Evolutionary conservation across 129 eudicot genomes (phyloP), one percentile per base, ranked within the genome.

Genomic region (Escallonia rubra): DNA sequence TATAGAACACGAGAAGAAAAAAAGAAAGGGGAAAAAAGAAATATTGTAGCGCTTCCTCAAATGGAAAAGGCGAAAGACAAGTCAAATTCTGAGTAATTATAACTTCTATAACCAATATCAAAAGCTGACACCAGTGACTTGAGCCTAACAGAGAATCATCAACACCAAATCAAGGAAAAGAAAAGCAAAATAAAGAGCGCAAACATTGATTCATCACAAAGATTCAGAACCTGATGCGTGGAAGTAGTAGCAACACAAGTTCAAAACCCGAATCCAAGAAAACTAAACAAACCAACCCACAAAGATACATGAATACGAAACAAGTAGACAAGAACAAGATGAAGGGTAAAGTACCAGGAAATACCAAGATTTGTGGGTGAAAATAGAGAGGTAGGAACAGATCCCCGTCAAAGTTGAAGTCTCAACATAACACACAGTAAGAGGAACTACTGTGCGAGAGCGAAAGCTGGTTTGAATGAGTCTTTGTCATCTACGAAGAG

Each of bases 401-500:
- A 46, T 57, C 61, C 39, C 43, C 61, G 12, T 6, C 42, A 4
- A 4, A 14, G 39, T 55, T n/a, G 8, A 2, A 11, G 34, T 23
- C 34, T 23, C 34, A 23, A 23, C 34, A 23, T 23, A 23, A 23
- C 34, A 23, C 34, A 23, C 34, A 23, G 34, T 23, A 0, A 23
- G 34, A 23, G 34, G 34, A 23, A 23, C 34, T 23, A 23, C 34
- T 23, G 59, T n/a, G 59, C 14, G 34, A 23, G 34, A 23, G 34
- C 34, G 34, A 23, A 39, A 55, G 59, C 6, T n/a, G 10, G 59
- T n/a, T 7, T 55, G 39, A 55, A n/a, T 5, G 59, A 55, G 50
- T 46, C 50, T 46, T 75, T 72, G 72, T 62, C 42, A 63, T 47
- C 12, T 68, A 67, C 63, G 63, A 61, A 63, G 73, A 71, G 48